Evolutionary conservation across 1,139 yeast genomes (phyloP), one percentile per base, ranked within the genome.

Genomic region (Nakaseomyces kungkrabaensis): DNA sequence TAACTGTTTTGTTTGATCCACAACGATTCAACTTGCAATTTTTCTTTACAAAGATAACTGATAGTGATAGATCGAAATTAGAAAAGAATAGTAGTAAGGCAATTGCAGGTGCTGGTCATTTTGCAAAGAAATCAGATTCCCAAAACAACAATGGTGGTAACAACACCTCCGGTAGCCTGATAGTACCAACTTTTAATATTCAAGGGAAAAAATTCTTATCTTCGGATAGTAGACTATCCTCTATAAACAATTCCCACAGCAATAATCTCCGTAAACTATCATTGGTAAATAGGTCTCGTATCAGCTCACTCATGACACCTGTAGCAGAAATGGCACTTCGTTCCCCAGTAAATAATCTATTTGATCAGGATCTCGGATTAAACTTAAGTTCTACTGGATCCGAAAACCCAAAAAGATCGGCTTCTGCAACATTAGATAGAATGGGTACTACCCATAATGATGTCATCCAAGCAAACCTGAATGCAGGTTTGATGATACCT

Each of bases 381-480:
- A 38, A 38, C 11, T 4, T 31, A 11, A 11, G 8, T 7, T 38
- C 42, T 24, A 24, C 31, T 11, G 42, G 29, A 13, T 17, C 47
- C 31, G 17, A 17, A 8, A 29, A 13, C 40, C 29, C 45, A n/a
- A 46, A 42, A 33, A 34, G 49, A 13, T 57, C 54, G 32, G 37
- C 54, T 7, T 58, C 61, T 3, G 57, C 61, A 2, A 57, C 59
- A 5, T 49, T 62, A 22, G 67, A 62, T 49, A 53, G 67, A 47
- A 38, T 38, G 42, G 42, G 42, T 6, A 38, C n/a, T 25, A 38
- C 42, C 24, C 42, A 38, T 25, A 38, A 38, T n/a, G 42, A 38
- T 11, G 13, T 38, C 5, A 38, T 38, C 17, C 42, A 38, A 26
- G 17, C 31, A 38, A 38, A 38, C 24, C 13, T 38, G 4, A 38